phyloP scores from a whole-genome alignment of 768 basidiomycete genomes.

The Phylloporus arenicola region DNA sequence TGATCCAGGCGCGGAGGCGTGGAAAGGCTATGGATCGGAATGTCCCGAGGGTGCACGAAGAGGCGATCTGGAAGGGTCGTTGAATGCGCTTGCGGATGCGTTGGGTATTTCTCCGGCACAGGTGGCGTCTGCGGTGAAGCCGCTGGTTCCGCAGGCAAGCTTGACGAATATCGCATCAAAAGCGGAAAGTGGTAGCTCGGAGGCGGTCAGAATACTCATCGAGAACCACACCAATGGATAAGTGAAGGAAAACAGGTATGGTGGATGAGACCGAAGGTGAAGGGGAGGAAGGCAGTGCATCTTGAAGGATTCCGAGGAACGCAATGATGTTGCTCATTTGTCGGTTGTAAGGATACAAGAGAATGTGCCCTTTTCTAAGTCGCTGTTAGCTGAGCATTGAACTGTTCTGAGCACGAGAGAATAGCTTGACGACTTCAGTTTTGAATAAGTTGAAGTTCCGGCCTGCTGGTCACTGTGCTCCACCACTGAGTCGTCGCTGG shows the following conservation, averaged over 20 bases:
- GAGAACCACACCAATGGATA: conserved; percentile 4
- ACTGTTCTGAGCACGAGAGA: too few relatives aligned
- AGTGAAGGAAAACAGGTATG: neutral
- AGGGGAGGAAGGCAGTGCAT: neutral
- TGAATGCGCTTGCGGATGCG: conserved; percentile 55
- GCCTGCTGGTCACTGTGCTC: too few relatives aligned
- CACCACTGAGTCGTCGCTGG: too few relatives aligned
- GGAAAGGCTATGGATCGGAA: conserved; percentile 4
- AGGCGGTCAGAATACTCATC: conserved; percentile 35
- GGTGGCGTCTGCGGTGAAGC: conserved; percentile 57
- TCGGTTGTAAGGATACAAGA: too few relatives aligned
- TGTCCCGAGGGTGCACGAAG: neutral
- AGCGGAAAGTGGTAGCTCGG: conserved; percentile 41
- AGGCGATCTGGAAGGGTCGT: conserved; percentile 45
- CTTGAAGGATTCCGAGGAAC: neutral
- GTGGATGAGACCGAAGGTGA: neutral
- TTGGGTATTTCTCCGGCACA: conserved; percentile 58
- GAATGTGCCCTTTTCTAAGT: too few relatives aligned
- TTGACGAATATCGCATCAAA: conserved; percentile 45
- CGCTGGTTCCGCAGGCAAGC: conserved; percentile 56
- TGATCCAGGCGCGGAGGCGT: neutral
- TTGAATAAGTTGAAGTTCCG: too few relatives aligned
- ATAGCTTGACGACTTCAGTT: too few relatives aligned
- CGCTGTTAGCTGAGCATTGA: too few relatives aligned
- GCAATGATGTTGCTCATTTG: neutral